Conservation (phyloP, 192 early-diverging fungal species). For the Coemansia sp. region DNA sequence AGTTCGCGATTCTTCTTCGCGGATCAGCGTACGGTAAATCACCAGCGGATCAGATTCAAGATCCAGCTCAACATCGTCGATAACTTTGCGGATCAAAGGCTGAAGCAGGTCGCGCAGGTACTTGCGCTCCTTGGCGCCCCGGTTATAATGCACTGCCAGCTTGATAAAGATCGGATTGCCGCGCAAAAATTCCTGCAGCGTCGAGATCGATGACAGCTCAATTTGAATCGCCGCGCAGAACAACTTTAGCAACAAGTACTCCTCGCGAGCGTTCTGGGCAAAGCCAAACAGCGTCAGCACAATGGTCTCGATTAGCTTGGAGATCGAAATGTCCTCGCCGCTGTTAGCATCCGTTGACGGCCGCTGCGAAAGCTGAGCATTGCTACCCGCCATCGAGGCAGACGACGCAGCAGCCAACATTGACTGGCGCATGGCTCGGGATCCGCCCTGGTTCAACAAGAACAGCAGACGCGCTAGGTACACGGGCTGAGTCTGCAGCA, state of each 20-base stretch:
- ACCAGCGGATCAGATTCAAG: conserved; percentile 88
- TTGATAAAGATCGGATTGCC: conserved; percentile 98
- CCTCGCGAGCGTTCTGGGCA: conserved; percentile 94
- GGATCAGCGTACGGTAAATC: conserved; percentile 85
- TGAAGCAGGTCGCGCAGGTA: conserved; percentile 84
- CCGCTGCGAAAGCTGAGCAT: conserved; percentile 18
- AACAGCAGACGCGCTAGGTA: conserved; percentile 91
- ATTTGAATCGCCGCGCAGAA: conserved; percentile 88
- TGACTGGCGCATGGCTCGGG: conserved; percentile 50
- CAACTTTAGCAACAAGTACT: conserved; percentile 91
- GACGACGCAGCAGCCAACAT: conserved; percentile 11
- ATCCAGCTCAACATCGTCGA: conserved; percentile 75
- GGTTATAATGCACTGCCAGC: conserved; percentile 91
- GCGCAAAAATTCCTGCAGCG: conserved; percentile 86
- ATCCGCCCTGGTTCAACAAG: conserved; percentile 79
- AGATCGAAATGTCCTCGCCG: conserved; percentile 47
- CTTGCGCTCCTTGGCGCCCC: conserved; percentile 92
- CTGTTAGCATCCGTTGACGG: background rate
- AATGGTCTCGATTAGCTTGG: conserved; percentile 83
- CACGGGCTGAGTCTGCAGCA: conserved; percentile 93
- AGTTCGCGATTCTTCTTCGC: conserved; percentile 85
- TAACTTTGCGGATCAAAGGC: conserved; percentile 76
- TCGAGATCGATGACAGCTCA: conserved; percentile 82
- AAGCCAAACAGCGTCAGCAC: conserved; percentile 95
- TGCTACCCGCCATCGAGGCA: conserved; percentile 3